These are phyloP conservation scores for Neurospora sp. DNA, from an alignment of 495 filamentous ascomycete genomes.

Conservation along the genomic window DNA sequence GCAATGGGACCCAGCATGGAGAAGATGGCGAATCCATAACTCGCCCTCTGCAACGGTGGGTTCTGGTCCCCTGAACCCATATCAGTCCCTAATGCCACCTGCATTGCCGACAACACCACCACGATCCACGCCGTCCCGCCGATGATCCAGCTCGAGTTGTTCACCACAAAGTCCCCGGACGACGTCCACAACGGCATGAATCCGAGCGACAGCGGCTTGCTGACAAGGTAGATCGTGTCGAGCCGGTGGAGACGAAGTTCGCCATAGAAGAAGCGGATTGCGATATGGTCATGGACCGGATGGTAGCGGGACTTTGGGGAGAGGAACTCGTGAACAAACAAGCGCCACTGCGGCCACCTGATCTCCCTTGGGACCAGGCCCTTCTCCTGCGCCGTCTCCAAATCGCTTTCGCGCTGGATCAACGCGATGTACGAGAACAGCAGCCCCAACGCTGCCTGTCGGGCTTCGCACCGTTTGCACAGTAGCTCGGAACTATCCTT, in stretches of 20 bases:
- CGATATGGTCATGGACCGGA: conserved; percentile 21
- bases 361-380: conserved; percentile 23
- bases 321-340: conserved; percentile 6
- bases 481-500: neutral
- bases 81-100: conserved; percentile 41
- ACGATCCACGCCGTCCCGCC: conserved; percentile 39
- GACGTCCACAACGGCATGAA: conserved; percentile 20
- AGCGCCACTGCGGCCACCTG: conserved; percentile 9
- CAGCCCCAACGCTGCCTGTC: conserved; percentile 22
- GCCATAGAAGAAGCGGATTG: conserved; percentile 34
- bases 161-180: conserved; percentile 29
- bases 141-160: conserved; percentile 38
- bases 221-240: conserved; percentile 23
- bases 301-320: conserved; percentile 10
- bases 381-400: conserved; percentile 23
- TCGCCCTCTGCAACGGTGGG: conserved; percentile 33
- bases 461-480: neutral
- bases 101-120: conserved; percentile 49
- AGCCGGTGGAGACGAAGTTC: conserved; percentile 35
- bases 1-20: conserved; percentile 26
- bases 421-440: conserved; percentile 29
- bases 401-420: conserved; percentile 28
- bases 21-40: conserved; percentile 47
- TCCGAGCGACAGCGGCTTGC: conserved; percentile 4
- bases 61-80: neutral